Base-by-base conservation (phyloP, 352 stramenopile species). In the Aphanomyces invadans region DNA sequence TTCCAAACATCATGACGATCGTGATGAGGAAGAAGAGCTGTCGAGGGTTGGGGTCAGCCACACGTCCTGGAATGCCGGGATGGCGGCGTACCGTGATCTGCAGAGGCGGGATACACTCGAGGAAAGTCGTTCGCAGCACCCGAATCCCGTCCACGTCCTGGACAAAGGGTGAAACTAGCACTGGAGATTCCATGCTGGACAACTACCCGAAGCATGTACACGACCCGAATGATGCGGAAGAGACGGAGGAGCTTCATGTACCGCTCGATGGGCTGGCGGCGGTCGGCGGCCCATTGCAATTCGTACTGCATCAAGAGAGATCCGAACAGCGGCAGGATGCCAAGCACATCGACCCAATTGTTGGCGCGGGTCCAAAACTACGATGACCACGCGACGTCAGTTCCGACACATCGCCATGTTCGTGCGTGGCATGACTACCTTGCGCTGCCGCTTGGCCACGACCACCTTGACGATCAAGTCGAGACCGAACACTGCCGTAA, bases 1-100 rank as follows among this genome's bases (percentile, higher is more conserved):
- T 90, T 11, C 80, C 81, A 36, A 92, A 65, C 3, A 92, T 44
- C 81, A 92, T 90, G 7, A 89, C 74, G 36, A 90, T 49, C n/a
- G 80, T 90, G 45, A 88, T 82, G 2, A 92, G 73, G 61, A 92
- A 92, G 68, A 90, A 92, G 36, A 48, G 21, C 46, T 62, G 63
- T 11, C n/a, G n/a, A n/a, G n/a, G n/a, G n/a, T n/a, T n/a, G n/a
- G n/a, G n/a, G n/a, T n/a, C n/a, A n/a, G n/a, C n/a, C n/a, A n/a
- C n/a, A n/a, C n/a, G n/a, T n/a, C n/a, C n/a, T n/a, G n/a, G n/a
- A n/a, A n/a, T n/a, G n/a, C n/a, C n/a, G n/a, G n/a, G n/a, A n/a
- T n/a, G n/a, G n/a, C n/a, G n/a, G n/a, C 23, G 36, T 25, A 63
- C 48, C 32, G 48, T 63, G 42, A 62, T 42, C 39, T 51, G 36